These are phyloP conservation scores for Aspergillus wentii DNA, from an alignment of 495 filamentous ascomycete species.

Conservation along the genomic window DNA sequence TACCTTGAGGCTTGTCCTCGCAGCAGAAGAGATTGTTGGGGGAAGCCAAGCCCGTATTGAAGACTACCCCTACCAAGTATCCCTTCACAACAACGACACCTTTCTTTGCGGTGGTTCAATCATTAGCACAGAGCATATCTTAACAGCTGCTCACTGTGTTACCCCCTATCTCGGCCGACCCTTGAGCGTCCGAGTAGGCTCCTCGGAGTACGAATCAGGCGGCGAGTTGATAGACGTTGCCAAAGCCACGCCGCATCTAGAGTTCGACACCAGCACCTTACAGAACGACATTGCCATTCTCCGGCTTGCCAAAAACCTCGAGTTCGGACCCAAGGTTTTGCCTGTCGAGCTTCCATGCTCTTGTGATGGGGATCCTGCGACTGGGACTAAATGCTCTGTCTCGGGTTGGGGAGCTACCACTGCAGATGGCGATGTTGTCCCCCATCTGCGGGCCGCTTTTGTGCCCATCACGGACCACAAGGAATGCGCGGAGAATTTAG, in stretches of 20 bases:
- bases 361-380: background rate
- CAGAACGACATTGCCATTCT: conserved; percentile 8
- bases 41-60: conserved; percentile 4
- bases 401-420: conserved; percentile 3
- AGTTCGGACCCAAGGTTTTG: background rate
- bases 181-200: conserved; percentile 4
- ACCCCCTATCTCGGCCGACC: background rate
- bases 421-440: background rate
- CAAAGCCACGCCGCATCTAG: conserved; percentile 1
- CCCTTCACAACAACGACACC: background rate
- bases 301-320: background rate
- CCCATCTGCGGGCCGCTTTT: conserved; percentile 1
- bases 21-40: conserved; percentile 6
- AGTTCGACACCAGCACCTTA: conserved; percentile 1
- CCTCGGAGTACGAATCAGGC: background rate
- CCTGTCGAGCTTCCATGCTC: background rate
- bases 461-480: conserved; percentile 1
- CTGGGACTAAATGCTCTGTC: background rate
- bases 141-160: conserved; percentile 9
- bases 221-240: conserved; percentile 1
- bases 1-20: too few species aligned
- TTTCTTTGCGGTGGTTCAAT: conserved; percentile 8
- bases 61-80: conserved; percentile 7
- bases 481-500: conserved; percentile 1
- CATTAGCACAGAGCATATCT: conserved; percentile 2